A percentile compares a stretch with the other conserved stretches of the same genome.
Evolutionary conservation across 164 flowering plant species (phyloP).

Genomic region (Akebia trifoliata): DNA sequence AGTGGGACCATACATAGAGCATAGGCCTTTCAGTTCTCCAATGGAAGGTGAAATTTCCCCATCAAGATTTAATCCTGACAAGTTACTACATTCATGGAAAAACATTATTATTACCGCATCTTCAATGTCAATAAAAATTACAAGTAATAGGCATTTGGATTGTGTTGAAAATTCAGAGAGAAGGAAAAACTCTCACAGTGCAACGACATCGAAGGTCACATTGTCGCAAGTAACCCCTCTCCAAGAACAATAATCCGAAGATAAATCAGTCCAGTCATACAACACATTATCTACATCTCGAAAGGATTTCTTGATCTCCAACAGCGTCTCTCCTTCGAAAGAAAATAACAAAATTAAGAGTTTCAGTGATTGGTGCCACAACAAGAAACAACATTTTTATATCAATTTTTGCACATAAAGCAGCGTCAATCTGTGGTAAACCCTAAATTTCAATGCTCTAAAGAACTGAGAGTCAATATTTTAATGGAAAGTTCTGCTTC

Average conservation of each 20-base stretch:
- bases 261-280: constrained; percentile 82
- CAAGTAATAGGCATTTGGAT: no score
- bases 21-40: constrained; percentile 54
- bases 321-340: constrained; percentile 50
- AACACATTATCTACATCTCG: constrained; percentile 79
- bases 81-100: constrained; percentile 48
- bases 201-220: constrained; percentile 72
- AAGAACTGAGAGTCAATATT: no score
- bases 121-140: not conserved
- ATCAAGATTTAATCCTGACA: constrained; percentile 77
- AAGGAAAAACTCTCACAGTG: constrained; percentile 49
- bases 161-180: no score
- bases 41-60: constrained; percentile 86
- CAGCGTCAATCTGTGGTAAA: not conserved
- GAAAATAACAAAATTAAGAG: constrained; percentile 1
- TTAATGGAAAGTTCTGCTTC: not conserved
- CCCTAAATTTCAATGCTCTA: no score
- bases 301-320: constrained; percentile 88
- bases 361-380: no score
- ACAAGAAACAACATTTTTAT: not conserved
- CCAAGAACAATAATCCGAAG: constrained; percentile 90
- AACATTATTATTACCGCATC: not conserved
- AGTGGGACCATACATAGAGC: constrained; percentile 35
- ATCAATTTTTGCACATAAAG: not conserved
- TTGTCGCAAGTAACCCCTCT: constrained; percentile 91